phyloP scores from a whole-genome alignment of 176 grass and related monocot species.

The Rhipidocladum racemiflorum region DNA sequence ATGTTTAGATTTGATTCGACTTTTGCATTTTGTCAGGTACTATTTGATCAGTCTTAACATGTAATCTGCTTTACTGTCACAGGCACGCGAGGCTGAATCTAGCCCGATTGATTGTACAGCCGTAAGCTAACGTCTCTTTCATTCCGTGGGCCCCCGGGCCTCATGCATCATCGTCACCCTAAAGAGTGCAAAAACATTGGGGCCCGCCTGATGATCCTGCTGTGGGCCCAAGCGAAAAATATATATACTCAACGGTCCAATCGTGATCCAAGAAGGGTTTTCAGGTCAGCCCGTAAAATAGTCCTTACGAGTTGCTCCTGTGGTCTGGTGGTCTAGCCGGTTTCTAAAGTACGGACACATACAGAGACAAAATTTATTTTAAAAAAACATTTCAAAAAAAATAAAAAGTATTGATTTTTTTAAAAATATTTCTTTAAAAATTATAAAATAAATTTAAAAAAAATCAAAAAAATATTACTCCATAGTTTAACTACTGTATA shows the following conservation, averaged over 20 bases:
- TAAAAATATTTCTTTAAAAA: no score
- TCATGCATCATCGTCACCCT: not conserved
- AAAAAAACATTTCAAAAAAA: no score
- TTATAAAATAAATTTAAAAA: no score
- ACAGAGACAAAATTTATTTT: no score
- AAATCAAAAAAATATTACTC: no score
- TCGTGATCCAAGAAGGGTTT: slow-evolving; percentile 1
- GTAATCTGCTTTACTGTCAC: not conserved
- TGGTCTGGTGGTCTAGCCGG: no score
- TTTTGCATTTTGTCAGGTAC: not conserved
- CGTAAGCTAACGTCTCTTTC: not conserved
- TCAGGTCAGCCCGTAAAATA: not conserved
- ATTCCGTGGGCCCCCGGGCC: not conserved
- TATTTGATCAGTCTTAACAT: not conserved
- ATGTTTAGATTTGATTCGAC: not conserved
- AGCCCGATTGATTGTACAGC: not conserved
- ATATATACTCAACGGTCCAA: not conserved
- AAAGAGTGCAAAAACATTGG: not conserved
- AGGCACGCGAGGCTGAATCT: not conserved
- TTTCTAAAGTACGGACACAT: no score
- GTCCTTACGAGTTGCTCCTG: no score
- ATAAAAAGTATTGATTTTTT: no score
- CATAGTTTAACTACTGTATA: no score
- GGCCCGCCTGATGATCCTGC: not conserved
- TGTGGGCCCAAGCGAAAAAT: not conserved